Evolutionary conservation across 495 filamentous ascomycete genomes (phyloP).

Genomic region (Cercophora scortea): DNA sequence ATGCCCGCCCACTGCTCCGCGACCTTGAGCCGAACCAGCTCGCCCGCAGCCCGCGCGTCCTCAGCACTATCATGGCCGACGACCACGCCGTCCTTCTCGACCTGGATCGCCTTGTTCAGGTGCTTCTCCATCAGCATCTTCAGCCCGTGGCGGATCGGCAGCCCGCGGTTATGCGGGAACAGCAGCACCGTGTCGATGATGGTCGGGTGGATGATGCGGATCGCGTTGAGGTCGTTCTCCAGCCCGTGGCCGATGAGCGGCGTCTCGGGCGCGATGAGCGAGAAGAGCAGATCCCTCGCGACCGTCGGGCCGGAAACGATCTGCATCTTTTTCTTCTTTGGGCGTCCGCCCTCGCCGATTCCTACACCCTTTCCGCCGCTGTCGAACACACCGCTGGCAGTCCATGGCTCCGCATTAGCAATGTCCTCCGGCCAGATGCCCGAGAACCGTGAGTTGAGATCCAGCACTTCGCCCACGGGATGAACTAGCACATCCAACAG

Average conservation of each 20-base stretch:
- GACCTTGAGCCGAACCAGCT: slow-evolving; percentile 66
- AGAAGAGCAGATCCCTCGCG: slow-evolving; percentile 68
- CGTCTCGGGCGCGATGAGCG: slow-evolving; percentile 60
- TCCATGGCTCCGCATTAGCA: slow-evolving; percentile 56
- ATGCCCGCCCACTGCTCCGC: slow-evolving; percentile 56
- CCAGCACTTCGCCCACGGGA: slow-evolving; percentile 75
- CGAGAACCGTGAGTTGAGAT: slow-evolving; percentile 85
- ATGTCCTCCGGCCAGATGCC: slow-evolving; percentile 73
- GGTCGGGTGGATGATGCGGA: slow-evolving; percentile 73
- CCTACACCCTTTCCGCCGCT: background rate
- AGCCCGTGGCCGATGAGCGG: slow-evolving; percentile 88
- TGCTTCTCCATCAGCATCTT: slow-evolving; percentile 55
- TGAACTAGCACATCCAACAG: slow-evolving; percentile 80
- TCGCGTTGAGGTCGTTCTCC: slow-evolving; percentile 85
- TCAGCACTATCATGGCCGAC: slow-evolving; percentile 80
- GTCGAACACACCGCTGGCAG: slow-evolving; percentile 4
- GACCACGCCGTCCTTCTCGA: slow-evolving; percentile 33
- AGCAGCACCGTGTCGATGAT: slow-evolving; percentile 83
- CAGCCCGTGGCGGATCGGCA: slow-evolving; percentile 71
- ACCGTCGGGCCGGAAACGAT: slow-evolving; percentile 62
- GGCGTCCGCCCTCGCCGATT: background rate
- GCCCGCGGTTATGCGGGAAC: slow-evolving; percentile 65
- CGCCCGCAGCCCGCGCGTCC: slow-evolving; percentile 81
- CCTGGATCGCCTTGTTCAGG: slow-evolving; percentile 71
- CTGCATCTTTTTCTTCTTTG: slow-evolving; percentile 35